Evolutionary conservation across 192 early-diverging fungal species (phyloP).

Genomic region (Backusella australiensis): DNA sequence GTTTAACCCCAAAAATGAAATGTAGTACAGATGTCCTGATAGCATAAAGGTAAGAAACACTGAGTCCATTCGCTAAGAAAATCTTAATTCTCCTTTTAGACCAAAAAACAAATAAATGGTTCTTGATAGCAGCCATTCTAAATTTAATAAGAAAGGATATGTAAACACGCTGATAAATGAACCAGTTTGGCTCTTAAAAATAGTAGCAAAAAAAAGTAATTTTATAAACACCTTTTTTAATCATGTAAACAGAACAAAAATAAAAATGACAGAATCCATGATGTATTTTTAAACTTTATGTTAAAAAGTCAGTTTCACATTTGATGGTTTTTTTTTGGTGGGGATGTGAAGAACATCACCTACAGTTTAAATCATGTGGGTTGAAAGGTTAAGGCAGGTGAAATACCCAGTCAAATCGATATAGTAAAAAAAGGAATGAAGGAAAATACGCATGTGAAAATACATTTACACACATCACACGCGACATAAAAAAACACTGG

Average conservation of each 20-base stretch:
- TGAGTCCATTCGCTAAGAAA: not conserved
- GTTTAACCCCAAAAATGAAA: not conserved
- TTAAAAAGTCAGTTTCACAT: not conserved
- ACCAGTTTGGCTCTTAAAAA: not conserved
- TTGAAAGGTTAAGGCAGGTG: not conserved
- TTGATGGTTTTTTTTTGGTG: not conserved
- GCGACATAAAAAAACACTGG: not conserved
- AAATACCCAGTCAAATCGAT: not conserved
- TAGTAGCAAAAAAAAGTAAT: not conserved
- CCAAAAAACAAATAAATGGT: not conserved
- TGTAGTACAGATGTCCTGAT: not conserved
- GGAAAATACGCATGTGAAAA: constrained; percentile 1
- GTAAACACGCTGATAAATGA: not conserved
- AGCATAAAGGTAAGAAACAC: not conserved
- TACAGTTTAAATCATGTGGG: not conserved
- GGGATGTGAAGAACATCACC: not conserved
- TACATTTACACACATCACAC: not conserved
- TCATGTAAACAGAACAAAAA: not conserved
- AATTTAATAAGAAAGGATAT: not conserved
- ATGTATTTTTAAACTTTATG: not conserved
- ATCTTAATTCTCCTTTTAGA: not conserved
- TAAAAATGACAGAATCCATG: not conserved
- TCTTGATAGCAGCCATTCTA: not conserved
- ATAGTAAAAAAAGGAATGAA: not conserved
- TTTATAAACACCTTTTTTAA: not conserved